Conservation (phyloP, 495 filamentous ascomycete species). For the Neurospora intermedia region DNA sequence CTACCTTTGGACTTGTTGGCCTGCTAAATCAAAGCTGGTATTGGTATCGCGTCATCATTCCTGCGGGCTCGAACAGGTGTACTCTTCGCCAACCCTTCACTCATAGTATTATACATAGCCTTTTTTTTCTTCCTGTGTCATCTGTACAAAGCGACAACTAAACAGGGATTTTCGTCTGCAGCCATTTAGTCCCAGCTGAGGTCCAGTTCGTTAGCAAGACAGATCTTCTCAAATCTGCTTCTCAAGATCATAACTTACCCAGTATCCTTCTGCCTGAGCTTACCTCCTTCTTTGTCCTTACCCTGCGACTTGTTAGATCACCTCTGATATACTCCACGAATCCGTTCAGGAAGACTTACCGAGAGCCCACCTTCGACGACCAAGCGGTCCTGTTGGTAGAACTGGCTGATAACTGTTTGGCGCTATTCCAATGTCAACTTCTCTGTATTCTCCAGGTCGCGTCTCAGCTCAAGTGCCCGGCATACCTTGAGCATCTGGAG, state of each 20-base stretch:
- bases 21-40: neutral
- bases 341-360: constrained; percentile 20
- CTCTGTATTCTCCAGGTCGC: neutral
- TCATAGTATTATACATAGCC: neutral
- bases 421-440: constrained; percentile 44
- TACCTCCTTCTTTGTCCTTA: constrained; percentile 60
- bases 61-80: neutral
- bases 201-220: neutral
- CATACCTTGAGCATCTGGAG: constrained; percentile 87
- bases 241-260: constrained; percentile 11
- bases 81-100: neutral
- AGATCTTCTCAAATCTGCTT: neutral
- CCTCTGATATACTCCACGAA: neutral
- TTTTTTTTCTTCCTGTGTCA: neutral
- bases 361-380: constrained; percentile 80
- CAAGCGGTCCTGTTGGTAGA: constrained; percentile 83
- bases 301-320: constrained; percentile 39
- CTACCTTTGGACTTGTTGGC: neutral
- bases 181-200: neutral
- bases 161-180: neutral
- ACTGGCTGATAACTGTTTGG: constrained; percentile 89
- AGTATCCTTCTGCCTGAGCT: constrained; percentile 23
- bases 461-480: neutral
- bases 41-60: neutral
- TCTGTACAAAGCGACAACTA: neutral